These are phyloP conservation scores for Termitomyces sp. DNA, from an alignment of 768 basidiomycete species.

Conservation along the genomic window DNA sequence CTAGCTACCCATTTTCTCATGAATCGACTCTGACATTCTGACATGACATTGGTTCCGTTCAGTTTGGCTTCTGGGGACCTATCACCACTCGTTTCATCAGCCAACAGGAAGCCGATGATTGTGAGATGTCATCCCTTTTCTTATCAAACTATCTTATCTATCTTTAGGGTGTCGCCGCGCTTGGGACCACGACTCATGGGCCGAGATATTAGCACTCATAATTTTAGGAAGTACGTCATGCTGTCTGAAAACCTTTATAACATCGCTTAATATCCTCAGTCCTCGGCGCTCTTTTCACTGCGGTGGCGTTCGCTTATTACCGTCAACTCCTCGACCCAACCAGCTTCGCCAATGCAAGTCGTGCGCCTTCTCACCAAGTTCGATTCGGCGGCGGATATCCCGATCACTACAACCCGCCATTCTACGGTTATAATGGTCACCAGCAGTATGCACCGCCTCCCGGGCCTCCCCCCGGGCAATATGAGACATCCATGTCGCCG, in stretches of 20 bases:
- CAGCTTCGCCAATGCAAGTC: conserved; percentile 44
- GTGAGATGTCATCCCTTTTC: conserved; percentile 27
- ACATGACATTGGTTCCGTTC: conserved; percentile 4
- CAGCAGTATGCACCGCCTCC: conserved; percentile 41
- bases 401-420: conserved; percentile 52
- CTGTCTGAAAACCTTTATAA: neutral
- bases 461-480: conserved; percentile 37
- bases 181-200: conserved; percentile 65
- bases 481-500: conserved; percentile 30
- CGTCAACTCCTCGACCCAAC: conserved; percentile 71
- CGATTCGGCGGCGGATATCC: conserved; percentile 32
- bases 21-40: neutral
- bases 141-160: conserved; percentile 4
- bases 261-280: conserved; percentile 27
- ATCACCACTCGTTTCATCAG: conserved; percentile 23
- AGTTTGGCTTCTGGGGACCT: conserved; percentile 55
- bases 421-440: conserved; percentile 22
- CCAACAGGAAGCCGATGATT: conserved; percentile 34
- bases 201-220: conserved; percentile 59
- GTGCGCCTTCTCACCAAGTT: conserved; percentile 35
- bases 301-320: conserved; percentile 64
- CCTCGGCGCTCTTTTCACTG: conserved; percentile 54
- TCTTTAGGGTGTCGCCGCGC: conserved; percentile 51
- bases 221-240: conserved; percentile 46
- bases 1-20: neutral